Conservation (phyloP, 768 basidiomycete genomes). For the Suillus plorans region DNA sequence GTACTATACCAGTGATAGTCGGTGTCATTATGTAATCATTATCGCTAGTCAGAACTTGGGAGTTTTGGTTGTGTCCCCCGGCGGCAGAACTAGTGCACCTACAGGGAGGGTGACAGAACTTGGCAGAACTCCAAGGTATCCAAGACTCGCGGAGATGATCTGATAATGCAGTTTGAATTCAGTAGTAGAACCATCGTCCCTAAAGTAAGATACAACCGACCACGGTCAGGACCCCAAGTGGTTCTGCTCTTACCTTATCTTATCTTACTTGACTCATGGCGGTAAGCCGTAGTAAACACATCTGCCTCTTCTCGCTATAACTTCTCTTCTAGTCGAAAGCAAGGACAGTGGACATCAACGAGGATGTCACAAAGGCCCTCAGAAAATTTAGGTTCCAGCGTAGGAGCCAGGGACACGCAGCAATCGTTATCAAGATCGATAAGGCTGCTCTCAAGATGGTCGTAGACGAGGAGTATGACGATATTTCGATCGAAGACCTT, state of each 20-base stretch:
- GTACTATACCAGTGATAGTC: too few relatives aligned
- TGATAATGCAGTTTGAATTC: too few relatives aligned
- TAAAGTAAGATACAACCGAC: too few relatives aligned
- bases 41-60: too few relatives aligned
- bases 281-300: not conserved
- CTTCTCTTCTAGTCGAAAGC: not conserved
- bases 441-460: constrained; percentile 79
- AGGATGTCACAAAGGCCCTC: constrained; percentile 71
- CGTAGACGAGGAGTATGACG: constrained; percentile 77
- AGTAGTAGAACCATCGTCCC: too few relatives aligned
- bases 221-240: too few relatives aligned
- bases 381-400: constrained; percentile 82
- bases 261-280: not conserved
- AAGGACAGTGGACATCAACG: constrained; percentile 81
- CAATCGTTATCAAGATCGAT: constrained; percentile 89
- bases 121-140: too few relatives aligned
- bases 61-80: too few relatives aligned
- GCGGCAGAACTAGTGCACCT: too few relatives aligned
- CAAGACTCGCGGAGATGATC: too few relatives aligned
- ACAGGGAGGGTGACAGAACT: too few relatives aligned
- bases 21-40: too few relatives aligned
- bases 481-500: constrained; percentile 78
- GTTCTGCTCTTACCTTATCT: not conserved
- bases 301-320: constrained; percentile 1
- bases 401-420: constrained; percentile 65